Conservation (phyloP, 208 protist species). For the Wallacemonas sp. region DNA sequence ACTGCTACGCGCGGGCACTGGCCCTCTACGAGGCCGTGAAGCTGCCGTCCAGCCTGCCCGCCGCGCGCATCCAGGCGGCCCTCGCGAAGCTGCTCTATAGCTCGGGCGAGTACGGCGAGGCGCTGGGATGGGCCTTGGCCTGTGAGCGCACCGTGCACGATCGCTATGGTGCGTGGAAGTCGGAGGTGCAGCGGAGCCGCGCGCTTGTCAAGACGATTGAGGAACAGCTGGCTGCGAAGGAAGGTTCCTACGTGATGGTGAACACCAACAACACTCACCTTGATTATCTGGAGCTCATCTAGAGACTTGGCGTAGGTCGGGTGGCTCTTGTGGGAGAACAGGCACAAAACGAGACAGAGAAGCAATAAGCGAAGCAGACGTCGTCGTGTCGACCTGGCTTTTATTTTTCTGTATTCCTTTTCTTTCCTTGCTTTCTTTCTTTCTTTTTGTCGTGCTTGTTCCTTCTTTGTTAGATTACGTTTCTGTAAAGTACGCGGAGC, state of each 20-base stretch:
- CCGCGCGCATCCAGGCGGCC: conserved; percentile 33
- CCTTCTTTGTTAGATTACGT: too few relatives aligned
- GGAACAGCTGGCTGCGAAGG: conserved; percentile 34
- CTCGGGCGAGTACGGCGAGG: conserved; percentile 46
- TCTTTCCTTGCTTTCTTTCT: too few relatives aligned
- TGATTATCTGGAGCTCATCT: conserved; percentile 19
- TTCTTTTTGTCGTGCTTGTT: too few relatives aligned
- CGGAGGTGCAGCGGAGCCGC: conserved; percentile 28
- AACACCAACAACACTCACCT: conserved; percentile 22
- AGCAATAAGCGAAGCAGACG: too few relatives aligned
- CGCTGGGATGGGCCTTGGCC: conserved; percentile 39
- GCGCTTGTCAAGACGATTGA: conserved; percentile 35
- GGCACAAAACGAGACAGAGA: too few relatives aligned
- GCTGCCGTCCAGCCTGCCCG: conserved; percentile 35
- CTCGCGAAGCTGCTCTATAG: conserved; percentile 56
- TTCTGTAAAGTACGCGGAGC: too few relatives aligned
- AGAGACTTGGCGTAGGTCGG: too few relatives aligned
- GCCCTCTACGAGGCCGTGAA: conserved; percentile 46
- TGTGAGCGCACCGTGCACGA: conserved; percentile 33
- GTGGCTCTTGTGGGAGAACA: too few relatives aligned
- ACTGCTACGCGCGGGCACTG: conserved; percentile 44
- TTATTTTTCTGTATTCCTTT: too few relatives aligned
- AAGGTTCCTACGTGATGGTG: conserved; percentile 50
- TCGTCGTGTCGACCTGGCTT: too few relatives aligned
- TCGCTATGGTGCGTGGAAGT: conserved; percentile 46